These are phyloP conservation scores for Monosporascus sp. DNA, from an alignment of 2,329 filamentous ascomycete genomes.

Conservation along the genomic window DNA sequence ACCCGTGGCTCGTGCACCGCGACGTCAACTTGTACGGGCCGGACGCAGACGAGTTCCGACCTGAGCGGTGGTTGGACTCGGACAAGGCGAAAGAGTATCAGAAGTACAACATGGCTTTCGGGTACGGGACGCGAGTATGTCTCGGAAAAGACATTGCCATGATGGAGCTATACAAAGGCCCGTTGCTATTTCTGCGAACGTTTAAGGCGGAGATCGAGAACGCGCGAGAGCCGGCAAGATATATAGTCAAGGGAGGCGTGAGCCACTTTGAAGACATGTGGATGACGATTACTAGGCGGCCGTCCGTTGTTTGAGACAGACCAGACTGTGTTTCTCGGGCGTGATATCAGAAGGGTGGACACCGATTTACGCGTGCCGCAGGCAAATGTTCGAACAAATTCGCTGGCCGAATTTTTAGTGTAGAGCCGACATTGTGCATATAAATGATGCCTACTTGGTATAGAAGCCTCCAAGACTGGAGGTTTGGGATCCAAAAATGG, in stretches of 20 bases:
- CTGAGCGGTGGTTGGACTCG: conserved; percentile 43
- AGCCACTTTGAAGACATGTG: conserved; percentile 37
- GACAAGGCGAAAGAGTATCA: conserved; percentile 36
- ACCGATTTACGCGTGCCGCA: too few relatives aligned
- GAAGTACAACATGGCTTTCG: conserved; percentile 45
- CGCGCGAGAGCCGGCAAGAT: conserved; percentile 19
- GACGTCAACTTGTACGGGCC: conserved; percentile 34
- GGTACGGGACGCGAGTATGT: conserved; percentile 43
- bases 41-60: conserved; percentile 41
- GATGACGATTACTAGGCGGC: conserved; percentile 23
- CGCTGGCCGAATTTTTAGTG: too few relatives aligned
- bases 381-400: too few relatives aligned
- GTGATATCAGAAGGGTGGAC: too few relatives aligned
- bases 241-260: conserved; percentile 36
- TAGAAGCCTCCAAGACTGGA: too few relatives aligned
- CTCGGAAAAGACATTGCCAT: conserved; percentile 45
- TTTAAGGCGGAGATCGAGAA: conserved; percentile 27
- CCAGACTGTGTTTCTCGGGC: too few relatives aligned
- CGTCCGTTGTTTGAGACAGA: conserved; percentile 1
- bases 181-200: conserved; percentile 35
- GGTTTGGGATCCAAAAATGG: too few relatives aligned
- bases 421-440: too few relatives aligned
- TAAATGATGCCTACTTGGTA: too few relatives aligned
- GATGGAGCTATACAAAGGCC: conserved; percentile 47
- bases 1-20: conserved; percentile 43